Evolutionary conservation across 2,329 filamentous ascomycete genomes (phyloP), one percentile per base, ranked within the genome.

Genomic region (Claviceps humidiphila): DNA sequence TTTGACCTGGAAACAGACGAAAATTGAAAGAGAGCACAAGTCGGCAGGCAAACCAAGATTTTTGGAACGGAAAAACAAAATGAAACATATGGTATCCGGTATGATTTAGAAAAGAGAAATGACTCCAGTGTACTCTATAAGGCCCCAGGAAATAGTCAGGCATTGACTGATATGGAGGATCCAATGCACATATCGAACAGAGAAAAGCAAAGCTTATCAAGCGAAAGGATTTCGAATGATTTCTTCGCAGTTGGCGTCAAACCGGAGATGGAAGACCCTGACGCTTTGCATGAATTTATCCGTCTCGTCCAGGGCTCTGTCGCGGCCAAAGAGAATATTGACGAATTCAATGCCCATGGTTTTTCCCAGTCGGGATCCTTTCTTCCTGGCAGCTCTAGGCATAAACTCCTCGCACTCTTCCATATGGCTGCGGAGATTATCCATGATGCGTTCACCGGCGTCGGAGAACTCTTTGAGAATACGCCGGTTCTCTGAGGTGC

Each of bases 261-360:
- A 98, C 47, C 91, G 85, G 71, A 94, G 81, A 67, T 87, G 89
- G 88, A 91, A 98, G 39, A 90, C 76, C 49, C 87, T 81, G 63
- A 95, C 84, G 57, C 82, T 83, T 58, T 87, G 82, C 89, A 97
- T 97, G 70, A 96, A 81, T 69, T 86, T 87, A 74, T 96, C 89
- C 2, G 91, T 96, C 69, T 84, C 84, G 67, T 90, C 84, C 52
- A 96, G 76, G 71, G 96, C 87, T 57, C 89, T 81, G 64, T 97
- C 91, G 57, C 86, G 84, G 58, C 90, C 91, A 62, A 97, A 97
- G 61, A 98, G 87, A 50, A 89, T 90, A 67, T 96, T 85, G 63
- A 98, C 91, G 63, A 98, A 97, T 73, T 96, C 90, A 60, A 87
- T 85, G 50, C 93, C 93, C 51, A 89, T 89, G 67, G 89, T 91